These are phyloP conservation scores for Kernera saxatilis DNA, from an alignment of 345 rosid species.

Conservation along the genomic window DNA sequence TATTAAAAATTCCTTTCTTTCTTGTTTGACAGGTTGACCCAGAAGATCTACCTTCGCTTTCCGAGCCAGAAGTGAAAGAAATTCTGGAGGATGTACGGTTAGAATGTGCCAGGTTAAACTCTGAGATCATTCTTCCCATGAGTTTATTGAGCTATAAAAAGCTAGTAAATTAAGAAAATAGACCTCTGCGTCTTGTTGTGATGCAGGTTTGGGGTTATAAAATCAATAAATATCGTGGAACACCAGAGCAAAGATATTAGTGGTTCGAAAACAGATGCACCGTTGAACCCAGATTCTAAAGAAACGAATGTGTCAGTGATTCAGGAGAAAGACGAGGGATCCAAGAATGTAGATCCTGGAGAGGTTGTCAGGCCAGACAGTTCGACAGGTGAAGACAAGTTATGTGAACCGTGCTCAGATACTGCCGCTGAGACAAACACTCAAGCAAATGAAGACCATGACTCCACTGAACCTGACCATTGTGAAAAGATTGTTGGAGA, in stretches of 20 bases:
- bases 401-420: conserved; percentile 25
- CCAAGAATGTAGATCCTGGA: conserved; percentile 9
- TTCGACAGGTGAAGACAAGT: conserved; percentile 27
- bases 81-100: conserved; percentile 76
- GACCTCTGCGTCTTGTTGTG: conserved; percentile 1
- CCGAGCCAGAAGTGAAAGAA: conserved; percentile 63
- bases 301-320: conserved; percentile 17
- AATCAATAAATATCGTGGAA: conserved; percentile 62
- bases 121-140: conserved; percentile 22
- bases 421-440: conserved; percentile 21
- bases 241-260: conserved; percentile 16
- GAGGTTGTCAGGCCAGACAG: conserved; percentile 22
- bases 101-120: conserved; percentile 75
- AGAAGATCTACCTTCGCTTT: conserved; percentile 42
- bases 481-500: conserved; percentile 16
- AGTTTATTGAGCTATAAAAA: neutral
- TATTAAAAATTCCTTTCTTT: neutral
- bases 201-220: conserved; percentile 89
- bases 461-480: conserved; percentile 25
- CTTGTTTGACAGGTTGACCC: conserved; percentile 51
- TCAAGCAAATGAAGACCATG: conserved; percentile 6
- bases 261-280: conserved; percentile 18
- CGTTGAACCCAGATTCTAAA: conserved; percentile 16
- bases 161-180: conserved; percentile 14
- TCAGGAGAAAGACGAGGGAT: conserved; percentile 16